Base-by-base conservation (phyloP, 306 rosid genomes). In the Lablab purpureus region DNA sequence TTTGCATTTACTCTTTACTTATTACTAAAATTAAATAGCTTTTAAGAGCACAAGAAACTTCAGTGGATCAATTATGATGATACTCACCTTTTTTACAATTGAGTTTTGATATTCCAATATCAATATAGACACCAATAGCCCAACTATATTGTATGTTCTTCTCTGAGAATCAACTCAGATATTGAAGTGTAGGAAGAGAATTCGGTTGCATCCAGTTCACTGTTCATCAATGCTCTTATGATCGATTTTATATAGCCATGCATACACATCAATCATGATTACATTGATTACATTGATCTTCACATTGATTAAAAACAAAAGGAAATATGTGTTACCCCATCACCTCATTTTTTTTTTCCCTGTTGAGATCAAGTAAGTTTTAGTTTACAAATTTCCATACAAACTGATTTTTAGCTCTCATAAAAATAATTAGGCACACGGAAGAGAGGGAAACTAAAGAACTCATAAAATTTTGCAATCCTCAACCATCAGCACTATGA, bases 151-250 rank as follows among this genome's bases (percentile, higher is more conserved):
- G 23, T 0, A 27, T 19, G 36, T 7, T 64, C 30, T 59, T 37
- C 49, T 18, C 4, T 10, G 10, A 65, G 30, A 12, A 22, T 18
- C 25, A 32, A 36, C 28, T 28, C 23, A n/a, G 2, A 37, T 65
- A 72, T 32, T 18, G 79, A 50, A 70, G 74, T 77, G 36, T 80
- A 58, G 11, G 69, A 72, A 32, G 84, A 63, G 47, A 74, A n/a
- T 6, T 40, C 7, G 9, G 18, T 40, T 4, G 10, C 49, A 49
- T 34, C 23, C 10, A 6, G 6, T 70, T 27, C 15, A n/a, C 6
- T 47, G 5, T 49, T 70, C 23, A 7, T 8, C 9, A 25, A 12
- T 46, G 27, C 13, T 18, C 13, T 47, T 6, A 30, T 5, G 15
- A 30, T 10, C 9, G 60, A 49, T 28, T 18, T 43, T 10, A 28